Evolutionary conservation across 306 rosid genomes (phyloP).

Genomic region (Quercus ilex): DNA sequence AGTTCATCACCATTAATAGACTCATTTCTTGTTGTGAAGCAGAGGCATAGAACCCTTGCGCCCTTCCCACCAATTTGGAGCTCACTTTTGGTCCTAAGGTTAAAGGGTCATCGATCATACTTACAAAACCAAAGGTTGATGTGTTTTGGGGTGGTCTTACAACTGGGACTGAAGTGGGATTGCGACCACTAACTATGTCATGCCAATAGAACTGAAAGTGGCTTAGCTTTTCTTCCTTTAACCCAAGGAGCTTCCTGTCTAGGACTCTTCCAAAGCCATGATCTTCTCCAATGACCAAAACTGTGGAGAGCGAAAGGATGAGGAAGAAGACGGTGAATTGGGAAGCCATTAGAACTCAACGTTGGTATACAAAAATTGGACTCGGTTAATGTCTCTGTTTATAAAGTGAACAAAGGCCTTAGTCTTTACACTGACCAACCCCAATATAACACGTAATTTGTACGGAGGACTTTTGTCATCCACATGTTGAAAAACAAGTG

Average conservation of each 20-base stretch:
- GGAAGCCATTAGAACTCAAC: not conserved
- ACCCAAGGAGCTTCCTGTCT: constrained; percentile 27
- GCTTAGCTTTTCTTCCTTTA: constrained; percentile 46
- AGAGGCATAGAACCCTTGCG: constrained; percentile 20
- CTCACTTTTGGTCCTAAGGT: constrained; percentile 36
- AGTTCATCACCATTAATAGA: constrained; percentile 16
- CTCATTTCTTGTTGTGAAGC: constrained; percentile 9
- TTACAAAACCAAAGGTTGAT: constrained; percentile 32
- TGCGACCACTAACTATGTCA: constrained; percentile 41
- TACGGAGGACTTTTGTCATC: not conserved
- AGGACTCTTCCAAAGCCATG: constrained; percentile 21
- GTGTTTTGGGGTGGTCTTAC: constrained; percentile 15
- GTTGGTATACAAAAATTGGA: no score
- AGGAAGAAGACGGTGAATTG: not conserved
- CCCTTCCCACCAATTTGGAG: constrained; percentile 43
- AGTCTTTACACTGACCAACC: not conserved
- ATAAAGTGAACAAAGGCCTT: not conserved
- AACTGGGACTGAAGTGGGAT: constrained; percentile 28
- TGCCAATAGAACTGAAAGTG: constrained; percentile 70
- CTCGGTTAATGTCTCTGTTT: not conserved
- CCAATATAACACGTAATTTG: not conserved
- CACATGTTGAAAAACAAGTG: not conserved
- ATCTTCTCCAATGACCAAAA: not conserved
- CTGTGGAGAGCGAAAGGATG: not conserved
- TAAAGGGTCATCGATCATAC: constrained; percentile 39